Evolutionary conservation across 2,329 filamentous ascomycete genomes (phyloP), one percentile per base, ranked within the genome.

Genomic region (Aspergillus candidus): DNA sequence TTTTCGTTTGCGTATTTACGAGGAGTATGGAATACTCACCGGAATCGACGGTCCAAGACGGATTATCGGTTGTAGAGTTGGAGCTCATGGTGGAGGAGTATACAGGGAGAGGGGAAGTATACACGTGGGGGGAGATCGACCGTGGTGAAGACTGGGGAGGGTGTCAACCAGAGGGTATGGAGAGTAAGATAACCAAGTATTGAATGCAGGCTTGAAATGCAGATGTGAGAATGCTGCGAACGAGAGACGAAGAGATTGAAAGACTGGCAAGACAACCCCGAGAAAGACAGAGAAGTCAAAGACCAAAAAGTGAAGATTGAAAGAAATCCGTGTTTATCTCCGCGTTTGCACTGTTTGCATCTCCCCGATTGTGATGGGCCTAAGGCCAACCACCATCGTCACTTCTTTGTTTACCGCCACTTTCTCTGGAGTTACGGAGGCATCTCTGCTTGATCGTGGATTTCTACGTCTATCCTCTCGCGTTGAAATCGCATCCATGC

Each of bases 1-100:
- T 40, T 18, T 38, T 33, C 39, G 18, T 17, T 40, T 38, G 13
- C 32, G 30, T 32, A 14, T 30, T 14, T 38, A 7, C 33, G 15
- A 31, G 11, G 12, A 52, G 46, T 35, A 36, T 22, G 45, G 33
- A 14, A 30, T 11, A 49, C 53, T 48, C 55, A 67, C 65, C 63
- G 34, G 64, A 58, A 52, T 67, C 58, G 5, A 62, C 58, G 22
- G 61, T 60, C 65, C 65, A 68, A 38, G 55, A 52, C 15, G 58
- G 38, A 13, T 55, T 51, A 38, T 51, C 47, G 35, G 55, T 49
- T 27, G 49, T 38, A 27, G 22, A 27, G 46, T 65, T 54, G 18
- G 61, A 63, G 31, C 55, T 54, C 63, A 66, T 66, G 35, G 15
- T 53, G 34, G 27, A 8, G 29, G 11, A 6, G 32, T n/a, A 15